phyloP scores from a whole-genome alignment of 148 eudicot genomes.

The Camellia granthamiana region DNA sequence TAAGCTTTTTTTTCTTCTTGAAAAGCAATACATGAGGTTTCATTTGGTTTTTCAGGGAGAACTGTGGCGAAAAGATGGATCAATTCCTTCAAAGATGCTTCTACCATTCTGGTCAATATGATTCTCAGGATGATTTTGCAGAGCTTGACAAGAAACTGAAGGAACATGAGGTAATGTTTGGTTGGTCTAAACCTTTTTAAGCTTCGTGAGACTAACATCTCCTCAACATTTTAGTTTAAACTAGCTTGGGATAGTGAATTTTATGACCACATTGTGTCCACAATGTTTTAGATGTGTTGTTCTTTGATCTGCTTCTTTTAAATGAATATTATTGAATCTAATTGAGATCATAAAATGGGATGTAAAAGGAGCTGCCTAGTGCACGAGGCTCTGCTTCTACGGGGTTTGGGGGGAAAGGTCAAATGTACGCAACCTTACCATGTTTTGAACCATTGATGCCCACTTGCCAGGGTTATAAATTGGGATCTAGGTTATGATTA shows the following conservation, averaged over 20 bases:
- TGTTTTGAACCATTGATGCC: too few species aligned
- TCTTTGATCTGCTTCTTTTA: background rate
- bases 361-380: too few species aligned
- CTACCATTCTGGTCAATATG: slow-evolving; percentile 88
- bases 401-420: too few species aligned
- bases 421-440: too few species aligned
- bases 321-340: background rate
- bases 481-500: background rate
- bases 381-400: too few species aligned
- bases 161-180: slow-evolving; percentile 72
- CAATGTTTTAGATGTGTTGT: background rate
- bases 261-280: background rate
- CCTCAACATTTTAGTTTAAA: background rate
- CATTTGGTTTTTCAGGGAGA: slow-evolving; percentile 55
- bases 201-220: background rate
- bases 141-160: slow-evolving; percentile 74
- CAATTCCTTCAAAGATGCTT: slow-evolving; percentile 81
- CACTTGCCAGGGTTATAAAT: background rate
- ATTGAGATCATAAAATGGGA: background rate
- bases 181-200: background rate
- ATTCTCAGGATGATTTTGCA: slow-evolving; percentile 58
- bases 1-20: slow-evolving; percentile 1
- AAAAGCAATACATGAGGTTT: background rate
- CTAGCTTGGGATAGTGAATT: slow-evolving; percentile 4
- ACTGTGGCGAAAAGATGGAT: slow-evolving; percentile 87